Evolutionary conservation across 306 rosid species (phyloP), one percentile per base, ranked within the genome.

Genomic region (Urtica urens): DNA sequence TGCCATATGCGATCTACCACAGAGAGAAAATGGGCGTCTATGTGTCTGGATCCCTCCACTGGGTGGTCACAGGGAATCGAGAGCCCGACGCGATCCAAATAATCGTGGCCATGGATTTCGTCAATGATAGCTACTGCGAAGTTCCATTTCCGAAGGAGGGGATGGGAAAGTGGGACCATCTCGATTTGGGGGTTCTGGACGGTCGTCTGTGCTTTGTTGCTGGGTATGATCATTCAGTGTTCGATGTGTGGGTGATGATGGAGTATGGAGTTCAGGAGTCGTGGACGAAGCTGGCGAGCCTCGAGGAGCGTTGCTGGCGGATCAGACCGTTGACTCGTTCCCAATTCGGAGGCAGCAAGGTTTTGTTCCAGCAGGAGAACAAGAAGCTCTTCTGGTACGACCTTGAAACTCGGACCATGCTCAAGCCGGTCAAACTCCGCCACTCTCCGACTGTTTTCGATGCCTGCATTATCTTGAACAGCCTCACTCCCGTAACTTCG

Each of bases 211-310:
- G 92, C 41, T 39, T 79, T 61, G 35, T 69, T 4, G 80, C 75
- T 20, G 64, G 59, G 55, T 61, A 63, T 23, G 58, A 56, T 1
- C 38, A 50, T 3, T 4, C 0, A 5, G 63, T 14, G 12, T 30
- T 70, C 19, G 96, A 79, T 38, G 68, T 80, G 30, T 87, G 94
- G 94, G 60, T 68, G 35, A 70, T 87, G 80, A 72, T 29, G 23
- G 70, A 77, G 7, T 82, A 82, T 51, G 82, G 75, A 29, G 59
- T 16, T 0, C 38, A 39, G 34, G 74, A 69, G 31, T 74, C 80
- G 2, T 87, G 96, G 96, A 65, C 50, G 28, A 82, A 61, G 30
- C 15, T 77, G 40, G 46, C 79, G 14, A 66, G 47, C 9, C 52
- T 82, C 12, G 24, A 44, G 26, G 66, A 55, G 11, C 52, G n/a